A percentile compares a stretch with the other conserved stretches of the same genome.
These are phyloP conservation scores for Ophiosphaerella korrae DNA, from an alignment of 2,329 filamentous ascomycete species.

Conservation along the genomic window DNA sequence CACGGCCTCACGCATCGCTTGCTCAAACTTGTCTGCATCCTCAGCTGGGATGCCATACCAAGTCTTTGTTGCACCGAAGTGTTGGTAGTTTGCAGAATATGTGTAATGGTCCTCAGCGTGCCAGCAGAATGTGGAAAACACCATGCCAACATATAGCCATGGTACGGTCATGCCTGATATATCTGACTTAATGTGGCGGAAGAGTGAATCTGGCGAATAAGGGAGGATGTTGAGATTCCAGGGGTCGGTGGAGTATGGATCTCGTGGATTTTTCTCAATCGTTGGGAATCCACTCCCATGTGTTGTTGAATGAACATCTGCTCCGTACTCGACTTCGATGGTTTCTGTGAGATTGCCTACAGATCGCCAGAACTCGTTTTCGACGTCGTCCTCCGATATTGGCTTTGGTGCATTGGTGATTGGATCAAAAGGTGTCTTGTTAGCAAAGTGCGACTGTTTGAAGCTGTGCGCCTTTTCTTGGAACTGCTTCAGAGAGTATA, in stretches of 20 bases:
- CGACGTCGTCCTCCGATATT: constrained; percentile 92
- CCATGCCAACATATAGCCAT: constrained; percentile 99
- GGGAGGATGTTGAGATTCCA: constrained; percentile 97
- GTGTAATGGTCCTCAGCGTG: constrained; percentile 98
- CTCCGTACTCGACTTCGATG: constrained; percentile 96
- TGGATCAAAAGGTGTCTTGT: constrained; percentile 86
- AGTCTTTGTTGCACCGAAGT: constrained; percentile 97
- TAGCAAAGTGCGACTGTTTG: constrained; percentile 91
- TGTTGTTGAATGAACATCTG: constrained; percentile 96
- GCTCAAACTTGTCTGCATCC: constrained; percentile 92
- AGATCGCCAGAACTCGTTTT: constrained; percentile 94
- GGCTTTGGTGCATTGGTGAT: constrained; percentile 78
- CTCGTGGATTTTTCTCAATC: constrained; percentile 84
- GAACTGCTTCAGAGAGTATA: constrained; percentile 94
- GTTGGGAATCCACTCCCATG: constrained; percentile 97
- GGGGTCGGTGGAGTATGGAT: constrained; percentile 84
- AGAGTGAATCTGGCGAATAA: constrained; percentile 87
- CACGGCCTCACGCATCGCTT: constrained; percentile 92
- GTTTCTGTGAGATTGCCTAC: constrained; percentile 94
- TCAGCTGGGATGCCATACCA: constrained; percentile 98
- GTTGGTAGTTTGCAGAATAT: constrained; percentile 97
- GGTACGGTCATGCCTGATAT: constrained; percentile 99
- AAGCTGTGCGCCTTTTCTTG: constrained; percentile 95
- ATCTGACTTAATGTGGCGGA: constrained; percentile 96
- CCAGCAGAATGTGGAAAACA: constrained; percentile 99